Base-by-base conservation (phyloP, 805 yeast species). In the Barnettozyma populi region DNA sequence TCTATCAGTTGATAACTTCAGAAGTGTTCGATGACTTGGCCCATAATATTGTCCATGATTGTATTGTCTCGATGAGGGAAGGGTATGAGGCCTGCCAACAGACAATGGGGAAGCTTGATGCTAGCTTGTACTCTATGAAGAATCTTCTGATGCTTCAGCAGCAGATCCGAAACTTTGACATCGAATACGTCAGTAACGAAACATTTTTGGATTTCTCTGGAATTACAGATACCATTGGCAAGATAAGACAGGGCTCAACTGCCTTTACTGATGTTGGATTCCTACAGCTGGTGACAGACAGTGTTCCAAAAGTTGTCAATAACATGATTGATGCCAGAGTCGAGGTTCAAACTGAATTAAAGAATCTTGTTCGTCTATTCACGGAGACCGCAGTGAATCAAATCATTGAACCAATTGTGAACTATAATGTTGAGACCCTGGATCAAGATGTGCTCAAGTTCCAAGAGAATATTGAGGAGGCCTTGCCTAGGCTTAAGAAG, bases 1-100 rank as follows among this genome's bases (percentile, higher is more conserved):
- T 90, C 20, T 87, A 88, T 60, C 95, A 87, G 57, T 70, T 90
- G 57, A 77, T 92, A 34, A 83, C 84, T 54, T 80, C 90, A 2
- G 68, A 75, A 11, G 86, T 89, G 2, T 92, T 90, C 67, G 96
- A 89, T 62, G 96, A 88, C 59, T 67, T 90, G 53, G 96, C 97
- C 0, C 96, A 89, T 62, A 80, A 85, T 48, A 82, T 89, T 45
- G 86, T 92, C 4, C 96, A 87, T 60, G 76, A 84, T 39, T 83
- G 94, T 56, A 76, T 89, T 34, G 58, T 68, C 14, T 79, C 94
- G 7, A 65, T 89, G 55, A 75, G 76, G 47, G 65, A 69, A 14
- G 84, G 85, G 11, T 75, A 75, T 53, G 67, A 71, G 4, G 57
- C 77, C 21, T 73, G 79, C 7, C 55, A 63, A 32, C 56, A 69